Conservation (phyloP, 177 flowering plant species). For the Tripterygium wilfordii region DNA sequence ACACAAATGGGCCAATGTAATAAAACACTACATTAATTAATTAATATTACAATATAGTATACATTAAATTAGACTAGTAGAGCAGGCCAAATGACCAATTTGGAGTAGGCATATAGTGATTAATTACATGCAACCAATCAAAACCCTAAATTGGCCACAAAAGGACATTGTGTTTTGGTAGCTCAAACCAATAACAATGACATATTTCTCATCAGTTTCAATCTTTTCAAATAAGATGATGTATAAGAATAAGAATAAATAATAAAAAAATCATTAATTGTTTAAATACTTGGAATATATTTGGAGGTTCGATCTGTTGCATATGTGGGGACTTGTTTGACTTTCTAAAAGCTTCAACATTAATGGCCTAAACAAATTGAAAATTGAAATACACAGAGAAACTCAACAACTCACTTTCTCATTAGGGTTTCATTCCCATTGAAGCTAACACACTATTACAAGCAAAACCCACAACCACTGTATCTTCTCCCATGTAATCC, state of each 20-base stretch:
- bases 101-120: conserved; percentile 16
- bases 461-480: conserved; percentile 32
- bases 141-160: conserved; percentile 15
- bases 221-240: not conserved
- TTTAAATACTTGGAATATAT: not conserved
- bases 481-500: conserved; percentile 12
- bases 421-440: too few relatives aligned
- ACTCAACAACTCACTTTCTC: too few relatives aligned
- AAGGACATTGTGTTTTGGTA: conserved; percentile 55
- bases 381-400: conserved; percentile 6
- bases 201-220: not conserved
- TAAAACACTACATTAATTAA: too few relatives aligned
- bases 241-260: not conserved
- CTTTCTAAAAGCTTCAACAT: conserved; percentile 15
- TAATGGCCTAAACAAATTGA: too few relatives aligned
- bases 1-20: too few relatives aligned
- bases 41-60: too few relatives aligned
- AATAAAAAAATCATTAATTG: not conserved
- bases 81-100: too few relatives aligned
- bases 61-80: too few relatives aligned
- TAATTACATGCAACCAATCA: conserved; percentile 13
- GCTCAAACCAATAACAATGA: conserved; percentile 26
- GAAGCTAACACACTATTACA: conserved; percentile 32
- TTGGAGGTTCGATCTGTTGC: conserved; percentile 8
- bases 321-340: conserved; percentile 23